Percentiles rank a stretch among this genome's conserved stretches.
phyloP scores from a whole-genome alignment of 441 rosid genomes.

The Gossypium gossypioides region DNA sequence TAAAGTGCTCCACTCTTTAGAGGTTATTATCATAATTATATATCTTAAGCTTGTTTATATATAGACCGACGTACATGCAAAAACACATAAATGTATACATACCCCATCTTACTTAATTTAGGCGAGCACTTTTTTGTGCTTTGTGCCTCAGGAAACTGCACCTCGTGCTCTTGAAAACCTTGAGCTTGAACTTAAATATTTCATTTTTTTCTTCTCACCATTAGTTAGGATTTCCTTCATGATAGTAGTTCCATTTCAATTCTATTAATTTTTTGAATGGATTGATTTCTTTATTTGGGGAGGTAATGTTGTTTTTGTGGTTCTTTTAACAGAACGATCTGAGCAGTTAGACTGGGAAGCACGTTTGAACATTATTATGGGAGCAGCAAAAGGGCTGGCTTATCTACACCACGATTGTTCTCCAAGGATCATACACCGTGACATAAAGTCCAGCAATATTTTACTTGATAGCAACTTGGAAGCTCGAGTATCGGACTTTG shows the following conservation, averaged over 20 bases:
- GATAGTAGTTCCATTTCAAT: background rate
- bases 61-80: background rate
- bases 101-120: background rate
- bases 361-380: constrained; percentile 77
- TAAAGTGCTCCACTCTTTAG: background rate
- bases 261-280: background rate
- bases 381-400: constrained; percentile 96
- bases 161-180: background rate
- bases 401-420: constrained; percentile 97
- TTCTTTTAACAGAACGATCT: constrained; percentile 55
- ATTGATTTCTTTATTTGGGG: background rate
- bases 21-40: background rate
- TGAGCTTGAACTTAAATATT: constrained; percentile 5
- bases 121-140: background rate
- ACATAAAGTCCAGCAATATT: constrained; percentile 94
- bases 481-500: constrained; percentile 97
- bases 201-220: background rate
- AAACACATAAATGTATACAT: background rate
- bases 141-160: background rate
- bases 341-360: constrained; percentile 95
- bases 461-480: constrained; percentile 91
- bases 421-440: constrained; percentile 96
- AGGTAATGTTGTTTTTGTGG: constrained; percentile 8
- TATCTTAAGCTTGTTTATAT: background rate
- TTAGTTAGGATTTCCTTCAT: background rate